These are phyloP conservation scores for Phlyctochytrium planicorne DNA, from an alignment of 192 early-diverging fungal species.

Conservation along the genomic window DNA sequence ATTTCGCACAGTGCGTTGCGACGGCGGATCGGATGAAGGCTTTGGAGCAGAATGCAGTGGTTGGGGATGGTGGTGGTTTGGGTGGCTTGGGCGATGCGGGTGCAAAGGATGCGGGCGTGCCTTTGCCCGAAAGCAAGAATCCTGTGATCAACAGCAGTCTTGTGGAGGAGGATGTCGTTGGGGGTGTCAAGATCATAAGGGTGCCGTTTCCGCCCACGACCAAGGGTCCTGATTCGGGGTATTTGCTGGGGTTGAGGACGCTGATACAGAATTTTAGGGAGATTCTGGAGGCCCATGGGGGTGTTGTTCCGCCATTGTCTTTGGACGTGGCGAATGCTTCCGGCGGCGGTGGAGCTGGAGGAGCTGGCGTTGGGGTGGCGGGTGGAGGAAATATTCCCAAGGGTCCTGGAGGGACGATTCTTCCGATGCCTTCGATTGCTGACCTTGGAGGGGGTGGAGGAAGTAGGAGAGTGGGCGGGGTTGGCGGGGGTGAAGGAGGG, in stretches of 20 bases:
- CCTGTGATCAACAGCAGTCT: background rate
- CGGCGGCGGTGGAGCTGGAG: too few species aligned
- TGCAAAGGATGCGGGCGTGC: background rate
- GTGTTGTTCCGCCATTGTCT: too few species aligned
- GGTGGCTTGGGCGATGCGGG: conserved; percentile 4
- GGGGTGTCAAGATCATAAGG: conserved; percentile 11
- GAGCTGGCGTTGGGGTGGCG: too few species aligned
- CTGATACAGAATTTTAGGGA: conserved; percentile 68
- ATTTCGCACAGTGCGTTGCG: conserved; percentile 90
- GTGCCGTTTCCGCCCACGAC: conserved; percentile 62
- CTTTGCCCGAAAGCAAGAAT: background rate
- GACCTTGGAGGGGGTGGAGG: too few species aligned
- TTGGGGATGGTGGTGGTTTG: conserved; percentile 16
- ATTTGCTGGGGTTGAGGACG: conserved; percentile 73
- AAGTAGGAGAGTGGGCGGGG: too few species aligned
- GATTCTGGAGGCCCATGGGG: conserved; percentile 49
- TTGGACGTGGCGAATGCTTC: too few species aligned
- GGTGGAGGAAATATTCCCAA: too few species aligned
- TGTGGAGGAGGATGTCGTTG: background rate
- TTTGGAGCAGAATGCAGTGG: conserved; percentile 36
- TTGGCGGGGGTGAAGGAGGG: too few species aligned
- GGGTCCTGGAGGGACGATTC: too few species aligned
- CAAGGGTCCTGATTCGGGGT: conserved; percentile 76
- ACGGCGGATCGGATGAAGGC: conserved; percentile 52
- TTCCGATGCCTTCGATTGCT: too few species aligned